Base-by-base conservation (phyloP, 2,329 filamentous ascomycete species). In the Scedosporium boydii region DNA sequence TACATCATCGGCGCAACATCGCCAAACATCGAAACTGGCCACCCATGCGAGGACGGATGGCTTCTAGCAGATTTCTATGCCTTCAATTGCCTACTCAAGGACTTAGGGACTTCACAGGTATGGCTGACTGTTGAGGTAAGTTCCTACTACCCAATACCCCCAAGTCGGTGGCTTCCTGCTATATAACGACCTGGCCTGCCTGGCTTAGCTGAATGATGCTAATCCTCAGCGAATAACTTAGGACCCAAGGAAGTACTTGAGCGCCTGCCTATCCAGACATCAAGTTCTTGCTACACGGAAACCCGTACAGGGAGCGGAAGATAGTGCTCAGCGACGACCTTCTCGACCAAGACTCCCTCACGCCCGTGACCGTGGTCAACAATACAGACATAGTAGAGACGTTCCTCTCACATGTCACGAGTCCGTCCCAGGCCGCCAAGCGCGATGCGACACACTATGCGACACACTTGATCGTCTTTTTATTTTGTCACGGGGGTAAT, bases 11-110 rank as follows among this genome's bases (percentile, higher is more conserved):
- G 60, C 21, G 65, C 58, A 42, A 27, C 63, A 9, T 46, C 38
- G 21, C 63, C 62, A 4, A 63, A 62, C 55, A 48, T 64, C 38
- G 12, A 27, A 41, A n/a, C 18, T 7, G 63, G 58, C 6, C 16
- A 59, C n/a, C 58, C 41, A 10, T 27, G 29, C 3, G 21, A 44
- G 23, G 63, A 64, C 9, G 65, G 63, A 3, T 64, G 63, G 65
- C 61, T 66, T 44, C 21, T 66, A 3, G 59, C 65, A 3, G 65
- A 66, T 44, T 66, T 66, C 38, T 65, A 65, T 26, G 62, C 65
- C 18, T 65, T 66, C 60, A 63, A 65, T 53, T 61, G 62, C 48
- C 60, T 66, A 3, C 53, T 66, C 5, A 63, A 63, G 18, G 53
- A 34, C 16, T 7, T 27, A 2, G 55, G 21, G 23, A 4, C 9